A percentile compares a stretch with the other conserved stretches of the same genome.
Evolutionary conservation across 306 rosid species (phyloP).

Genomic region (Trifolium pratense): DNA sequence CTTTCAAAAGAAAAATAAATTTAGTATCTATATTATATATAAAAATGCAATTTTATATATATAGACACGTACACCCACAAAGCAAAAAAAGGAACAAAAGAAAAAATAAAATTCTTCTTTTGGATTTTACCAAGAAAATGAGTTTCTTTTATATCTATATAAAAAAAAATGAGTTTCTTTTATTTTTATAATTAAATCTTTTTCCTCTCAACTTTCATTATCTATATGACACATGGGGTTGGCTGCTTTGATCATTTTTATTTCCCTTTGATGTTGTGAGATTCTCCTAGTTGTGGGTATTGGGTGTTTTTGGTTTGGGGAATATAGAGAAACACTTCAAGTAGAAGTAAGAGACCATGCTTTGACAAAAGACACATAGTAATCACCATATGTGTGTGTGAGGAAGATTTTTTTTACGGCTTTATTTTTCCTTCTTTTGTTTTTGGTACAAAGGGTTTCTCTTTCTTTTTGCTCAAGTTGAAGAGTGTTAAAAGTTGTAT

Average conservation of each 20-base stretch:
- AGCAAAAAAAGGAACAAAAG: slow-evolving; percentile 50
- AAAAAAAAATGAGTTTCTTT: slow-evolving; percentile 39
- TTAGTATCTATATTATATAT: neutral
- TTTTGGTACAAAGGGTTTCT: too few relatives aligned
- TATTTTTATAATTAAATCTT: slow-evolving; percentile 18
- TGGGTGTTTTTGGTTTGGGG: slow-evolving; percentile 54
- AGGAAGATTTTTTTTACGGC: neutral
- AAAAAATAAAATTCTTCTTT: slow-evolving; percentile 57
- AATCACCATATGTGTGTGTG: slow-evolving; percentile 32
- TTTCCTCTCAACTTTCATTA: slow-evolving; percentile 44
- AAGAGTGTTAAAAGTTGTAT: slow-evolving; percentile 39
- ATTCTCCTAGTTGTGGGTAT: slow-evolving; percentile 68
- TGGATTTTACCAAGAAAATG: slow-evolving; percentile 57
- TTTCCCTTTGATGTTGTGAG: slow-evolving; percentile 57
- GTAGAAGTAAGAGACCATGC: slow-evolving; percentile 56
- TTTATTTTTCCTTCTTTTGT: neutral
- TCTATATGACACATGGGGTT: slow-evolving; percentile 64
- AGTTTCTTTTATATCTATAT: slow-evolving; percentile 29
- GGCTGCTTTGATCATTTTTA: slow-evolving; percentile 52
- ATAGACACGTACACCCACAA: slow-evolving; percentile 31
- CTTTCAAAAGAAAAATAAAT: slow-evolving; percentile 51
- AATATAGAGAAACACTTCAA: slow-evolving; percentile 57
- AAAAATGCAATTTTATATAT: slow-evolving; percentile 12
- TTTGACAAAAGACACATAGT: slow-evolving; percentile 42
- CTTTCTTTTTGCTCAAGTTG: too few relatives aligned